Evolutionary conservation across 2,329 filamentous ascomycete species (phyloP).

Genomic region (Trichoderma oligosporum): DNA sequence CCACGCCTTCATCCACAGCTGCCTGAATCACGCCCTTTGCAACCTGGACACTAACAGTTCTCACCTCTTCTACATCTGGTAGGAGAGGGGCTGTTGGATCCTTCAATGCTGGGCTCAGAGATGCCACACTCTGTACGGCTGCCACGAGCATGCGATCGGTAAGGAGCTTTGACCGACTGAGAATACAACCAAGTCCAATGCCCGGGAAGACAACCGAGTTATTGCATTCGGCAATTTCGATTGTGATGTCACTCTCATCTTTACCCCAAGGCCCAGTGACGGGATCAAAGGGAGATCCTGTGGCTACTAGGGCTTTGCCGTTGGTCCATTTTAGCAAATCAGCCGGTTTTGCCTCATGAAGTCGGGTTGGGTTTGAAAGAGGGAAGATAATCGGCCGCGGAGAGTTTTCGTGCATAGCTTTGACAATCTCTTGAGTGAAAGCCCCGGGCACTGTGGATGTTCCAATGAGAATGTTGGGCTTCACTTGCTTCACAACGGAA

Average conservation of each 20-base stretch:
- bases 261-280: slow-evolving; percentile 59
- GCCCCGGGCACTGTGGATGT: slow-evolving; percentile 74
- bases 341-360: slow-evolving; percentile 76
- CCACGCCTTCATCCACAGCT: slow-evolving; percentile 66
- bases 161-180: slow-evolving; percentile 63
- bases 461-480: slow-evolving; percentile 78
- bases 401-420: slow-evolving; percentile 71
- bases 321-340: slow-evolving; percentile 77
- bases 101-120: slow-evolving; percentile 63
- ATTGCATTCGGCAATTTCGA: slow-evolving; percentile 73
- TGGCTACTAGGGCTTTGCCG: slow-evolving; percentile 74
- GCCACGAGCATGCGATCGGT: slow-evolving; percentile 79
- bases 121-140: slow-evolving; percentile 69
- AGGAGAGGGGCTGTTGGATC: slow-evolving; percentile 64
- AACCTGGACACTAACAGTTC: slow-evolving; percentile 72
- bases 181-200: slow-evolving; percentile 74
- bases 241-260: slow-evolving; percentile 41
- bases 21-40: slow-evolving; percentile 70
- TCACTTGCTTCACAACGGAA: slow-evolving; percentile 64
- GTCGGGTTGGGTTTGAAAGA: slow-evolving; percentile 76
- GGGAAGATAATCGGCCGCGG: slow-evolving; percentile 75
- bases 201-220: slow-evolving; percentile 83
- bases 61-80: slow-evolving; percentile 70
- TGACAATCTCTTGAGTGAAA: slow-evolving; percentile 71
- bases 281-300: slow-evolving; percentile 76